Evolutionary conservation across 805 yeast species (phyloP), one percentile per base, ranked within the genome.

Genomic region (Lipomyces yamanashiensis): DNA sequence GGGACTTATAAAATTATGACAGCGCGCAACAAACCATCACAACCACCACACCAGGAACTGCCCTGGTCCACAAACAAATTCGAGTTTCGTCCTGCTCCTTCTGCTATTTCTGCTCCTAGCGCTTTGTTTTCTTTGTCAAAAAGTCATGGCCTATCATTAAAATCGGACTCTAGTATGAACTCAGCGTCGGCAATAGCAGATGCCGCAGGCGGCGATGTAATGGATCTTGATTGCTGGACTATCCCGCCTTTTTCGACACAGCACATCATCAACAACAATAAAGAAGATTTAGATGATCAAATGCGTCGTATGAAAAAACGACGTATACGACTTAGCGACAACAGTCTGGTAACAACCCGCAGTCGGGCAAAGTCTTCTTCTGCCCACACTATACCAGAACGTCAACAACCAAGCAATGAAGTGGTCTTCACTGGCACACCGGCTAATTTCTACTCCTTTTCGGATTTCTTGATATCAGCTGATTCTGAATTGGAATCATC

Each of bases 301-400:
- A 50, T 33, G 5, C 49, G 50, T 6, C 40, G 58, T 9, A 23
- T 54, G 13, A 54, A 54, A 19, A 54, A 54, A 21, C 36, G 58
- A 36, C 58, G 49, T 3, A 17, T 54, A 43, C 41, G n/a, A 1
- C 50, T 6, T 7, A 13, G 4, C 33, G 34, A 9, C 7, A 47
- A n/a, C 13, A 47, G 19, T 7, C 28, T 4, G 4, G 28, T n/a
- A 21, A 15, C 3, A 15, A 21, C 34, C 4, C 37, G 51, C 51
- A 47, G 51, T 19, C 33, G 51, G 6, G 37, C 51, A 43, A 43
- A 19, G 10, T 49, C 12, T 9, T 39, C 21, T 8, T n/a, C 12
- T 21, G 34, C 6, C 17, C 21, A 7, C 23, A 17, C 50, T 9
- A 19, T 2, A 28, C 19, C 2, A 28, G 21, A 33, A 33, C 8